Base-by-base conservation (phyloP, 352 stramenopile genomes). In the Phytophthora rubi region DNA sequence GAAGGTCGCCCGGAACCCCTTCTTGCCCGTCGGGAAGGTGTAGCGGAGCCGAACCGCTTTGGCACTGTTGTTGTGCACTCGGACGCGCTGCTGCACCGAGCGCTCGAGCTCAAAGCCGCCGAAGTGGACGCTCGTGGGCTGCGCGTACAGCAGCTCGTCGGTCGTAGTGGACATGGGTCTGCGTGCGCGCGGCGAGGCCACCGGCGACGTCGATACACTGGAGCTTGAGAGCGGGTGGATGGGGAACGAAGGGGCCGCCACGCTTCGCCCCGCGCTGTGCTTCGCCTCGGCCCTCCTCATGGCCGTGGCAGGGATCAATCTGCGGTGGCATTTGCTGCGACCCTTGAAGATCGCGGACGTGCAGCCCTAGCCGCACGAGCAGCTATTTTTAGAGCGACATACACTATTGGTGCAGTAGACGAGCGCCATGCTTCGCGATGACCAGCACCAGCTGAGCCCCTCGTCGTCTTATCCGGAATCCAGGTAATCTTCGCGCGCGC, bases 101-200 rank as follows among this genome's bases (percentile, higher is more conserved):
- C 86, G 65, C 5, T 81, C 76, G 21, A 97, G 75, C 44, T 75
- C 65, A 68, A 97, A 98, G 55, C 91, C 89, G 16, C 90, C 86
- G 58, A 98, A 97, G 70, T 97, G 92, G n/a, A 97, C 75, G 59
- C 82, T 90, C n/a, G 80, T 53, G 4, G 83, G 85, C 42, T 82
- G 75, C 13, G 82, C 70, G 49, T 79, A 89, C 15, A 92, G 70
- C 18, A 91, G 57, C 39, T 73, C 60, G 64, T 79, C 62, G 1
- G 65, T 71, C 1, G 55, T 70, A 18, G 64, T 64, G n/a, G 70
- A 54, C 49, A 68, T 76, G 16, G 71, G 66, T 51, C 60, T 55
- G 23, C 68, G 71, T 6, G 35, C n/a, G 9, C 69, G 72, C 15
- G 75, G 67, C 1, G 75, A 80, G 12, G 71, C 18, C 33, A 47